A percentile compares a stretch with the other conserved stretches of the same genome.
Conservation (phyloP, 805 yeast species). For the Candida alai region DNA sequence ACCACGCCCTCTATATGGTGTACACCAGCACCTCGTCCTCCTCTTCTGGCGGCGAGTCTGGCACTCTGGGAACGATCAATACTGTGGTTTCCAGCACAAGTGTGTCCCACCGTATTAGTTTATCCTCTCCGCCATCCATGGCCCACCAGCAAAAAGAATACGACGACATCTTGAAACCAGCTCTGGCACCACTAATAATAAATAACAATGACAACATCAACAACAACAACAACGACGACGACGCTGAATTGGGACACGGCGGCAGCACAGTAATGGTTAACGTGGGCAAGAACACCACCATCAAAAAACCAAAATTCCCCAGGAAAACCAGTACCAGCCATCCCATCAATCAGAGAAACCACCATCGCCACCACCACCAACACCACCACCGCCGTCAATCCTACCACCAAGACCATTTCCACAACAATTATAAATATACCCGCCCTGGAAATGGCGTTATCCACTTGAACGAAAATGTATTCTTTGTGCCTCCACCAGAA, state of each 20-base stretch:
- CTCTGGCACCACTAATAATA: constrained; percentile 4
- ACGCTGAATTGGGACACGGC: too few relatives aligned
- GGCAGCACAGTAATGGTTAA: constrained; percentile 2
- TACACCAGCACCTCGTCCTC: too few relatives aligned
- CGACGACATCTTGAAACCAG: too few relatives aligned
- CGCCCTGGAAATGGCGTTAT: too few relatives aligned
- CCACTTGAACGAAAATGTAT: too few relatives aligned
- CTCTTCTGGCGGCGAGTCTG: not conserved
- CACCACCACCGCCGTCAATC: not conserved
- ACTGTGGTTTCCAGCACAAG: too few relatives aligned
- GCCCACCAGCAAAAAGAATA: too few relatives aligned
- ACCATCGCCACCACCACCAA: not conserved
- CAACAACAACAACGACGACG: not conserved
- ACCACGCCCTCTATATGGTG: too few relatives aligned
- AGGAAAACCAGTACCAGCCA: not conserved
- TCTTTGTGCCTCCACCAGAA: too few relatives aligned
- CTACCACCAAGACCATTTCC: not conserved
- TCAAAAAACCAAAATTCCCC: constrained; percentile 10
- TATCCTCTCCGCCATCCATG: not conserved
- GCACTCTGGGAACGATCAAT: too few relatives aligned
- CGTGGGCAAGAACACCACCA: constrained; percentile 10
- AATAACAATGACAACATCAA: not conserved
- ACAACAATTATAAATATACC: too few relatives aligned
- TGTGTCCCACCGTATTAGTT: too few relatives aligned
- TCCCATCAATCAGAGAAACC: not conserved